Evolutionary conservation across 2,329 filamentous ascomycete species (phyloP), one percentile per base, ranked within the genome.

Genomic region (Byssochlamys sp.): DNA sequence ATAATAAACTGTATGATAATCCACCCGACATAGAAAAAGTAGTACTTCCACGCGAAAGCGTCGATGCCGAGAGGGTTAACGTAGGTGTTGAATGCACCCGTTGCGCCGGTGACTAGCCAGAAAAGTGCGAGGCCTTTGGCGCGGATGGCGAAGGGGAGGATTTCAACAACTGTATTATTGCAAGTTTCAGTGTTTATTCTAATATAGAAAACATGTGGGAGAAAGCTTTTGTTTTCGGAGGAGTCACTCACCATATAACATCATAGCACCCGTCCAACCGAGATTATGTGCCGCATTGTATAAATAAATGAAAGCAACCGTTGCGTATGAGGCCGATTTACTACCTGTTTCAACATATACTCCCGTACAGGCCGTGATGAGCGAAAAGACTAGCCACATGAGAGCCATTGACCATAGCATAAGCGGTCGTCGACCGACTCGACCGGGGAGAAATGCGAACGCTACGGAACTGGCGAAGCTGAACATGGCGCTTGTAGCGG

Each of bases 401-500:
- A 66, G 57, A 4, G 50, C 57, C 11, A 63, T 68, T 19, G 64
- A 65, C 26, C 57, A 61, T 7, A 83, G 66, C 11, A 83, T 68
- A 6, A 83, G 69, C 0, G 66, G 64, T 1, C 69, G 64, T 5
- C 70, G 66, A 4, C 70, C 70, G 27, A 66, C 59, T 31, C 60
- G 58, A 39, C 85, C 82, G 1, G 81, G 81, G 50, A 85, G 72
- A 7, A 77, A 73, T 2, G 83, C 81, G 52, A 83, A 83, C 0
- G 80, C 63, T 19, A 84, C 72, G 12, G 81, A 79, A 63, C 78
- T 80, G 24, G 82, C 70, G 25, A 82, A 78, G 26, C 81, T 80
- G 66, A 83, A 81, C 61, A 81, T 74, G 27, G 78, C 77, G 64
- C 81, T 78, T 63, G 79, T 78, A 10, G 84, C 73, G 0, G 71